phyloP scores from a whole-genome alignment of 306 rosid genomes.

The Vicia sativa region DNA sequence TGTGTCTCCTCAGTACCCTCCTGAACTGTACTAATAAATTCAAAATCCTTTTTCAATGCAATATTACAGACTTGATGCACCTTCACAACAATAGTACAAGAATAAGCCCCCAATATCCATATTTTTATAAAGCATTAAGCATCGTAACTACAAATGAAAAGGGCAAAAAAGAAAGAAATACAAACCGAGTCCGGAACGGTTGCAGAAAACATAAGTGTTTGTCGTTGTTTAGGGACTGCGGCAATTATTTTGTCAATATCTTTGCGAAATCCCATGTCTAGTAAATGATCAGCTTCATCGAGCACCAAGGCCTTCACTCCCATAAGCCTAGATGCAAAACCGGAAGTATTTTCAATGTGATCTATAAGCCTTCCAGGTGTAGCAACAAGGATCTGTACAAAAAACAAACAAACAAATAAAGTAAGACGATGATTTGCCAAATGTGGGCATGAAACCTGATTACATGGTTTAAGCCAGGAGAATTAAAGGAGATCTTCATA shows the following conservation, averaged over 20 bases:
- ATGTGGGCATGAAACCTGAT: neutral
- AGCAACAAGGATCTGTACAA: constrained; percentile 90
- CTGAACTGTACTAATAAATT: constrained; percentile 80
- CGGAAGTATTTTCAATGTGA: constrained; percentile 88
- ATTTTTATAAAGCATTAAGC: constrained; percentile 15
- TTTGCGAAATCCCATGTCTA: constrained; percentile 97
- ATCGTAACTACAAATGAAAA: constrained; percentile 7
- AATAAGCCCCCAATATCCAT: constrained; percentile 1
- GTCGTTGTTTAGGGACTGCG: constrained; percentile 89
- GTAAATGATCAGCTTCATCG: constrained; percentile 97
- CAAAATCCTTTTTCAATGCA: constrained; percentile 92
- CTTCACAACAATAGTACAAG: constrained; percentile 50
- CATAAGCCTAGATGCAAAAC: constrained; percentile 91
- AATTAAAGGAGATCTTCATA: neutral
- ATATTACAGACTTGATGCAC: constrained; percentile 91
- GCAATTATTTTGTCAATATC: constrained; percentile 87
- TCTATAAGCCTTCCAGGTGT: constrained; percentile 99
- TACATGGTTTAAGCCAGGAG: neutral
- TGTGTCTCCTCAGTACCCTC: constrained; percentile 93
- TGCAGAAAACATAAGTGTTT: constrained; percentile 92
- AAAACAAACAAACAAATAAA: constrained; percentile 25
- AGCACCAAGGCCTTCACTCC: constrained; percentile 93
- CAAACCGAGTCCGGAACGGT: constrained; percentile 88
- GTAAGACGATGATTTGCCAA: constrained; percentile 3
- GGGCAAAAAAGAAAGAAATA: neutral